These are phyloP conservation scores for Erythrophleum fordii DNA, from an alignment of 306 rosid species.

Conservation along the genomic window DNA sequence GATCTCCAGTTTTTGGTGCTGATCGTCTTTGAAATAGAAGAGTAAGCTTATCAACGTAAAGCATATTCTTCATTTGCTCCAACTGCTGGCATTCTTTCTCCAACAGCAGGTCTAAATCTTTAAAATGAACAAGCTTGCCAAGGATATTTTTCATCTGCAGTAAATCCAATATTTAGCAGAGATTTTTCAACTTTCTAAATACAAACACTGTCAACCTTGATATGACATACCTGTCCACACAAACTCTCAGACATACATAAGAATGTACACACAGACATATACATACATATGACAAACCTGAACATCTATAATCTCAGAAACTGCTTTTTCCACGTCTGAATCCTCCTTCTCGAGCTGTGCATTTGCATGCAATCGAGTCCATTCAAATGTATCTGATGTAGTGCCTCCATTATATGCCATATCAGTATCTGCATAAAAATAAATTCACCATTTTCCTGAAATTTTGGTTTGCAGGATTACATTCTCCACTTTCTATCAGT, in stretches of 20 bases:
- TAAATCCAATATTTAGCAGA: conserved; percentile 41
- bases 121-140: conserved; percentile 63
- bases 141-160: conserved; percentile 75
- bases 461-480: conserved; percentile 18
- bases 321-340: conserved; percentile 65
- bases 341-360: conserved; percentile 68
- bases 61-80: conserved; percentile 72
- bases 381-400: conserved; percentile 40
- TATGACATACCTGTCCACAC: background rate
- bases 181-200: background rate
- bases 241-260: background rate
- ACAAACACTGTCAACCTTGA: background rate
- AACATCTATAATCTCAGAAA: conserved; percentile 62
- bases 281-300: conserved; percentile 52
- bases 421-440: conserved; percentile 57
- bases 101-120: conserved; percentile 70
- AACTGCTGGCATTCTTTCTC: conserved; percentile 78
- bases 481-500: background rate
- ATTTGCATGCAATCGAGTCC: conserved; percentile 58
- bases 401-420: conserved; percentile 48
- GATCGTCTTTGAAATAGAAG: conserved; percentile 53
- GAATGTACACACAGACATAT: background rate
- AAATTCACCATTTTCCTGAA: conserved; percentile 32
- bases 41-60: conserved; percentile 77
- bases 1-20: conserved; percentile 45